phyloP scores from a whole-genome alignment of 2,329 filamentous ascomycete genomes.

The Nannizzia gypsea region DNA sequence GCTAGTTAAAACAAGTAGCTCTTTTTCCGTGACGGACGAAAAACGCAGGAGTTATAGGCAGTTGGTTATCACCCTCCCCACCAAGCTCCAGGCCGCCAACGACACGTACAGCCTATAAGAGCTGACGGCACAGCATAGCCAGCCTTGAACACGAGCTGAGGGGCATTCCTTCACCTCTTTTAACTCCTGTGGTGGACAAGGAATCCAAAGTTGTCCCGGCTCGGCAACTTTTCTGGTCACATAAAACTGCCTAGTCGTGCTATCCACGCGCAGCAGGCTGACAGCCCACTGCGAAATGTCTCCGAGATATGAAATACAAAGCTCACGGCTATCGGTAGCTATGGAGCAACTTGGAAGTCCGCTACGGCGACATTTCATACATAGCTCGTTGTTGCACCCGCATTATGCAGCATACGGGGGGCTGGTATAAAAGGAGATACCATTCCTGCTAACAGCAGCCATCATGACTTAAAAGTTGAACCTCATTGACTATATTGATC shows the following conservation, averaged over 20 bases:
- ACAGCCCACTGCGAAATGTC: neutral
- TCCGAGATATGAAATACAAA: neutral
- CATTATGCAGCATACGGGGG: neutral
- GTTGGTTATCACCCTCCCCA: no score
- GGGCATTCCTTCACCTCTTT: no score
- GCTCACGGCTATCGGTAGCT: neutral
- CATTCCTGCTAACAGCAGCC: neutral
- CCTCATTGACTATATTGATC: neutral
- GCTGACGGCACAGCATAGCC: no score
- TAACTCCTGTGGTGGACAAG: neutral
- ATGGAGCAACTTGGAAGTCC: neutral
- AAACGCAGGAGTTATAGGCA: no score
- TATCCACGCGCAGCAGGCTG: neutral
- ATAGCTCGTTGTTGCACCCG: neutral
- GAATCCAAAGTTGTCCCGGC: neutral
- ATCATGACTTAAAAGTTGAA: neutral
- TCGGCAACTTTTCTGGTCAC: neutral
- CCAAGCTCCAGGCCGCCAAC: no score
- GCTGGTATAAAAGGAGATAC: neutral
- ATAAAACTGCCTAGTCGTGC: neutral
- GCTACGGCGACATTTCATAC: neutral
- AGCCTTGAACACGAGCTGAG: no score
- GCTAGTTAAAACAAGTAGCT: no score
- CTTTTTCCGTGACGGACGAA: no score
- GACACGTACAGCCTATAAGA: no score